These are phyloP conservation scores for Chalciporus sp. DNA, from an alignment of 1,284 basidiomycete genomes.

Conservation along the genomic window DNA sequence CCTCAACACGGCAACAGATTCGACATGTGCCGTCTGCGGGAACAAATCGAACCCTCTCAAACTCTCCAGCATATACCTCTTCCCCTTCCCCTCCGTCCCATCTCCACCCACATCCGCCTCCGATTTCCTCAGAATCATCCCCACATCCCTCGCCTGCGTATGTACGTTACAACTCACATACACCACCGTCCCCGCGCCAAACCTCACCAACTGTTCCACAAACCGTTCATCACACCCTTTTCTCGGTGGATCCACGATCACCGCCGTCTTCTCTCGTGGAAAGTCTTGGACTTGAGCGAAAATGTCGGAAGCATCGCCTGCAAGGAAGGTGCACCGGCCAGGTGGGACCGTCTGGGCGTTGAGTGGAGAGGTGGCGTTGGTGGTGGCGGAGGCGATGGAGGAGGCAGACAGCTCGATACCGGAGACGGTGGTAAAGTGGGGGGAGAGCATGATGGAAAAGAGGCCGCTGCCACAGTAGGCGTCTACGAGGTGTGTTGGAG, in stretches of 20 bases:
- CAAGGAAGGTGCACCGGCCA: conserved; percentile 49
- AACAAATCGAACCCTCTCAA: conserved; percentile 90
- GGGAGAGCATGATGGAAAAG: conserved; percentile 88
- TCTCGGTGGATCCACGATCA: conserved; percentile 86
- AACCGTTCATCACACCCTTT: conserved; percentile 90
- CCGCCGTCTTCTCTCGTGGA: conserved; percentile 66
- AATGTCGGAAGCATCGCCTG: conserved; percentile 73
- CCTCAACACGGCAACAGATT: conserved; percentile 74
- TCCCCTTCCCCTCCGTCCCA: conserved; percentile 38
- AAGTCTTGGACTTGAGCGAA: conserved; percentile 69
- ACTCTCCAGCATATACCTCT: conserved; percentile 72
- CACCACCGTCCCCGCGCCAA: conserved; percentile 73
- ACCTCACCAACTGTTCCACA: conserved; percentile 75
- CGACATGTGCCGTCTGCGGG: conserved; percentile 91
- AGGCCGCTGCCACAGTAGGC: conserved; percentile 92
- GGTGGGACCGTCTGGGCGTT: conserved; percentile 38
- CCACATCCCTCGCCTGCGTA: conserved; percentile 83
- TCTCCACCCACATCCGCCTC: conserved; percentile 21
- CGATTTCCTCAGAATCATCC: conserved; percentile 60
- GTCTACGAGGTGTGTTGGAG: conserved; percentile 83
- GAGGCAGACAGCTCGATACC: conserved; percentile 87
- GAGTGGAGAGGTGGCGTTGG: conserved; percentile 66
- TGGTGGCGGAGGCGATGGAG: conserved; percentile 79
- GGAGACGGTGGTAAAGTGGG: conserved; percentile 76
- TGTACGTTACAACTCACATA: conserved; percentile 96